Base-by-base conservation (phyloP, 352 stramenopile genomes). In the Phytophthora ohioensis region DNA sequence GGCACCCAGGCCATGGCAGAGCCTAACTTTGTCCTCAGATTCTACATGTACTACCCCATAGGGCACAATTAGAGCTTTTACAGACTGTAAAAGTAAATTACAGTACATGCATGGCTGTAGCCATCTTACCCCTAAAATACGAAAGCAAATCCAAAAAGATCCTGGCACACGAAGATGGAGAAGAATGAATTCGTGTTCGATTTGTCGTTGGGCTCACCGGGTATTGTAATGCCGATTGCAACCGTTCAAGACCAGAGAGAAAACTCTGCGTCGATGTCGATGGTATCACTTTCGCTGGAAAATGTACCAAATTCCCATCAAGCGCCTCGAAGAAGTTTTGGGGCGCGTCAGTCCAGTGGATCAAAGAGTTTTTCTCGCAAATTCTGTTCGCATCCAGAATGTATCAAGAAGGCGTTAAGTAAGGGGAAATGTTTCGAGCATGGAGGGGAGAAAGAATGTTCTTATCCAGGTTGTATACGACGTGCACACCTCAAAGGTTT, bases 101-200 rank as follows among this genome's bases (percentile, higher is more conserved):
- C 21, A 21, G 21, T 21, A 21, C 21, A 21, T 21, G 21, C 21
- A 21, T 21, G 21, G 21, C 21, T 39, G 35, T 39, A 39, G 35
- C 35, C 35, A 39, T 39, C 35, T 39, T 39, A 39, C 11, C 3
- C 1, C 11, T 10, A 12, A 39, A 39, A 39, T 39, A 39, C 35
- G 35, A 39, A 39, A 12, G 7, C 35, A 39, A 39, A 39, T 39
- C 11, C 35, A 39, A 6, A n/a, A 39, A 39, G 35, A 39, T 39
- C 35, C 11, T 7, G 35, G 7, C 35, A 39, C 35, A 39, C 35
- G 7, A 4, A 39, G 1, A 39, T 39, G 54, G 48, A 82, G 8
- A 80, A 39, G 27, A 45, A 45, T n/a, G 39, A 8, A 15, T 45
- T 45, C 1, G 39, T 45, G 39, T n/a, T 13, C 12, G 39, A n/a